Base-by-base conservation (phyloP, 805 yeast species). In the Saturnispora halmiae region DNA sequence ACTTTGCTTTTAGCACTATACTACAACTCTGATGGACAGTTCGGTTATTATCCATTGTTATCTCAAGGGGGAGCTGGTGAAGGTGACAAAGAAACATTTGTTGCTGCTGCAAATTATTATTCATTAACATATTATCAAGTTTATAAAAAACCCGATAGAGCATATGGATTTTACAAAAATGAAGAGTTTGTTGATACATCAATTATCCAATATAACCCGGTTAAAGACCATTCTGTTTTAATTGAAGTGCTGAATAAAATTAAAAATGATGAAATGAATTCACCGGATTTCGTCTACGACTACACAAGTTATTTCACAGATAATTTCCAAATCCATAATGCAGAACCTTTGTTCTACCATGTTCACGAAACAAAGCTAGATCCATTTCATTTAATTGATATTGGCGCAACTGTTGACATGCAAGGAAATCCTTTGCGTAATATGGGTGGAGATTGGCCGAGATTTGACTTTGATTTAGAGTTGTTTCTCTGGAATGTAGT, bases 1-100 rank as follows among this genome's bases (percentile, higher is more conserved):
- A 72, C 77, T 7, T 59, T 78, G 24, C 59, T 77, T 35, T 57
- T 78, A 19, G 72, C 82, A 0, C 53, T 76, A 26, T 78, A 75
- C 51, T 78, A 77, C 52, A 78, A 78, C 50, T 54, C 72, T 31
- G 74, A 72, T 51, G 82, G 82, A 0, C 80, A 79, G 2, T 65
- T 66, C n/a, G 65, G 71, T 41, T 76, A 70, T 48, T 75, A 76
- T 47, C 73, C 73, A 20, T 57, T 76, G n/a, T 63, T 76, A 40
- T 69, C 79, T 0, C 73, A 74, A 54, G 80, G 75, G 27, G 68
- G 67, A 30, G 73, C 72, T 4, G 92, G 92, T n/a, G 85, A 79
- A 60, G 92, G 90, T 38, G 90, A 82, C 54, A 82, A 82, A 52
- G 90, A 82, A 49, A 80, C 90, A 0, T 79, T 79, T 45, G 64